Evolutionary conservation across 1,139 yeast genomes (phyloP).

Genomic region (Kluyveromyces marxianus): DNA sequence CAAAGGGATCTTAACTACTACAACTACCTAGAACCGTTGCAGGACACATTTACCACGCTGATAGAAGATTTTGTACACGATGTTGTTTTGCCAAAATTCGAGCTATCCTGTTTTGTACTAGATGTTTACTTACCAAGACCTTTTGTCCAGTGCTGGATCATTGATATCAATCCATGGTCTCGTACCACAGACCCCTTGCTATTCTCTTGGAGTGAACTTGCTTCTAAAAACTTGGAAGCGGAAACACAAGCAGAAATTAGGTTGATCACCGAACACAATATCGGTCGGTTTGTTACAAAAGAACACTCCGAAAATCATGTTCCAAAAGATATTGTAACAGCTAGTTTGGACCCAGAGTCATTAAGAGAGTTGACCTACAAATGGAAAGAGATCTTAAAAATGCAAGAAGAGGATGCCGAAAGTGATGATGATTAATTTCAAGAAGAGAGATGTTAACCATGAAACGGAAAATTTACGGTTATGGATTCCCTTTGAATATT

Average conservation of each 20-base stretch:
- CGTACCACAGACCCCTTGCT: constrained; percentile 68
- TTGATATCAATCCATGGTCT: constrained; percentile 83
- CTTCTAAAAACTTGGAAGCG: constrained; percentile 20
- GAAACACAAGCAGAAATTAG: constrained; percentile 48
- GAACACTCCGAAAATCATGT: constrained; percentile 88
- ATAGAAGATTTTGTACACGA: constrained; percentile 51
- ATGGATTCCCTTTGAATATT: too few relatives aligned
- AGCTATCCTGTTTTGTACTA: constrained; percentile 52
- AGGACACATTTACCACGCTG: constrained; percentile 39
- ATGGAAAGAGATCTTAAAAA: constrained; percentile 40
- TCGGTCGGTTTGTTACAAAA: constrained; percentile 67
- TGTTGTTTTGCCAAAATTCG: constrained; percentile 43
- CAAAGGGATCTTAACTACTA: constrained; percentile 86
- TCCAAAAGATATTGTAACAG: constrained; percentile 85
- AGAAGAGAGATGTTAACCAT: too few relatives aligned
- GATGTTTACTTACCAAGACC: constrained; percentile 83
- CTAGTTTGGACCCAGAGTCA: constrained; percentile 54
- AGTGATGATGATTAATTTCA: not conserved
- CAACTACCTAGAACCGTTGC: constrained; percentile 49
- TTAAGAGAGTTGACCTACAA: constrained; percentile 59
- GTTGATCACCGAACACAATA: constrained; percentile 56
- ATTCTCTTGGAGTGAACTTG: constrained; percentile 78
- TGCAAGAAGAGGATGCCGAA: constrained; percentile 26
- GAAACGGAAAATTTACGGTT: too few relatives aligned
- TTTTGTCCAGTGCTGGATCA: constrained; percentile 50